Conservation (phyloP, 257 asterid species). For the Solanum lignicaule region DNA sequence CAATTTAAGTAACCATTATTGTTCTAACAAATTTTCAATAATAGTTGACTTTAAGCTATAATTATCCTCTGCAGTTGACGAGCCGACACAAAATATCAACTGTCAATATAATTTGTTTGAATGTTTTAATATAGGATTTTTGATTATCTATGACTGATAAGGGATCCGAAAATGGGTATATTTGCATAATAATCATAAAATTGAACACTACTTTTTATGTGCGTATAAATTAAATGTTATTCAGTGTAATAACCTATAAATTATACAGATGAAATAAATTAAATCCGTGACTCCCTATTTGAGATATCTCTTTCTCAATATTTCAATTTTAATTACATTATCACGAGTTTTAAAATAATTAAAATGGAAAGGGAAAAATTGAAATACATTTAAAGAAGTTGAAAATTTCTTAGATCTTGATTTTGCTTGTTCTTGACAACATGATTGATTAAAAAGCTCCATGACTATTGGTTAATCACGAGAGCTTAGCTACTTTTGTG, state of each 20-base stretch:
- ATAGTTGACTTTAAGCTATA: not conserved
- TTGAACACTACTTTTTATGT: not conserved
- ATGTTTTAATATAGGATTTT: not conserved
- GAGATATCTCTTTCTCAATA: no score
- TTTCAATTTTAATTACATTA: no score
- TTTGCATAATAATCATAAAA: not conserved
- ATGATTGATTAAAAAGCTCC: not conserved
- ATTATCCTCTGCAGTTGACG: not conserved
- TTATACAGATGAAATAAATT: no score
- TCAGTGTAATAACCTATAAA: not conserved
- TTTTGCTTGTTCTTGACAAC: not conserved
- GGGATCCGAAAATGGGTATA: not conserved
- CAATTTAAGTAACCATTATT: not conserved
- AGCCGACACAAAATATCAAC: not conserved
- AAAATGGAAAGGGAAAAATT: not conserved
- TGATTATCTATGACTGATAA: not conserved
- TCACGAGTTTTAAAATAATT: not conserved
- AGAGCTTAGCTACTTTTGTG: not conserved
- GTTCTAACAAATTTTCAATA: not conserved
- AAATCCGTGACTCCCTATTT: accelerated
- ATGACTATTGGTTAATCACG: not conserved
- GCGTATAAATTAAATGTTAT: no score
- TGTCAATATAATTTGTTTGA: not conserved
- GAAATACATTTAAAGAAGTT: not conserved
- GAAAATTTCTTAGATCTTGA: not conserved